Base-by-base conservation (phyloP, 345 rosid species). In the Tarenaya hassleriana region DNA sequence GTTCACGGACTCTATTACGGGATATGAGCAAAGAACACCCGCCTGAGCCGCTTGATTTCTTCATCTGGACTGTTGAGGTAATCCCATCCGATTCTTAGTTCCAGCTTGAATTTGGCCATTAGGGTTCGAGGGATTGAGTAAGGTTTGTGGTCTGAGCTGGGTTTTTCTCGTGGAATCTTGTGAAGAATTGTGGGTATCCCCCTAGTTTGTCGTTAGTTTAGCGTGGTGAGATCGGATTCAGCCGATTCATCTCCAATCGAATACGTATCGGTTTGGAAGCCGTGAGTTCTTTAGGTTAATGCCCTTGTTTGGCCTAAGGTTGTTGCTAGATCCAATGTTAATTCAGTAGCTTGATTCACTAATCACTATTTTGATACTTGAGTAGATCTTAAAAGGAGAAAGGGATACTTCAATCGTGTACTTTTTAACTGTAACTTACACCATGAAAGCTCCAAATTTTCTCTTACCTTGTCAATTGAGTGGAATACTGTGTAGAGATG, bases 31-130 rank as follows among this genome's bases (percentile, higher is more conserved):
- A 77, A 76, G 90, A 70, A 31, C 73, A 62, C 53, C 82, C 79
- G 0, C 96, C 98, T 0, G 98, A 91, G 81, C 98, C 96, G 18
- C 96, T 91, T 44, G 98, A 91, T 91, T 91, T 91, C 95, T 91
- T 91, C 82, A 87, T 91, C 68, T 91, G 98, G 98, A 91, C 95
- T 63, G 83, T 87, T 47, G 94, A 91, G 98, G 97, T 90, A 76
- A 17, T 35, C 24, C 2, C 18, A 8, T 11, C 16, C 20, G 7
- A 3, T 17, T 37, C 20, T 32, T 16, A 8, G 9, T 32, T 51
- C 12, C 10, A 9, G 10, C 8, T 57, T 7, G 38, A 10, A 41
- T 37, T 18, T 14, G 6, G 21, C 19, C 19, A 21, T n/a, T 27
- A 38, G 47, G 29, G 14, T 43, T 45, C 34, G 8, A 33, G 16